Conservation (phyloP, 1,284 basidiomycete genomes). For the Melampsora abietis-canadensis region DNA sequence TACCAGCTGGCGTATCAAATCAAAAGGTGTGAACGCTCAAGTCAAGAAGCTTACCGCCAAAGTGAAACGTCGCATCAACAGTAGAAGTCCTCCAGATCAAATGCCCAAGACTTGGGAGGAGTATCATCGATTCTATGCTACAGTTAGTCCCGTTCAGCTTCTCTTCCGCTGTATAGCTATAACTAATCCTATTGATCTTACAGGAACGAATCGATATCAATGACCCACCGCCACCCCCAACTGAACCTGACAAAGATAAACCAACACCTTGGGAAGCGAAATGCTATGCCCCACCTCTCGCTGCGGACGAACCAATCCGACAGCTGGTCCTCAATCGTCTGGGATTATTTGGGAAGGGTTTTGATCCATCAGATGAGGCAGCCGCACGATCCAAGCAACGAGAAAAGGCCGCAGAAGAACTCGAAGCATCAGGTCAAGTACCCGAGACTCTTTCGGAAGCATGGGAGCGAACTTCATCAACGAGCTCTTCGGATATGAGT, state of each 20-base stretch:
- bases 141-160: conserved; percentile 40
- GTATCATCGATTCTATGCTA: conserved; percentile 45
- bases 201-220: conserved; percentile 43
- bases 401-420: conserved; percentile 22
- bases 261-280: conserved; percentile 45
- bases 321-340: conserved; percentile 49
- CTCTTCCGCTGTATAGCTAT: not conserved
- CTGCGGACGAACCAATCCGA: conserved; percentile 46
- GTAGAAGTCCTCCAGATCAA: conserved; percentile 46
- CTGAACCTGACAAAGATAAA: conserved; percentile 7
- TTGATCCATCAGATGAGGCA: conserved; percentile 26
- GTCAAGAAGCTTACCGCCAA: conserved; percentile 18
- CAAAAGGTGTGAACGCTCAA: conserved; percentile 5
- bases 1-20: conserved; percentile 24
- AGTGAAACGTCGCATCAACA: conserved; percentile 39
- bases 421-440: conserved; percentile 4
- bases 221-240: conserved; percentile 33
- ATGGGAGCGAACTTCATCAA: conserved; percentile 33
- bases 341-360: conserved; percentile 46
- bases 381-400: not conserved
- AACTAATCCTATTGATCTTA: no score
- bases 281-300: conserved; percentile 45
- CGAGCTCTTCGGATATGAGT: conserved; percentile 22
- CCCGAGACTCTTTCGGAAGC: conserved; percentile 19
- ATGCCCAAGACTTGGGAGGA: conserved; percentile 48